Evolutionary conservation across 2,329 filamentous ascomycete genomes (phyloP).

Genomic region (Penicillium aurantiogriseum): DNA sequence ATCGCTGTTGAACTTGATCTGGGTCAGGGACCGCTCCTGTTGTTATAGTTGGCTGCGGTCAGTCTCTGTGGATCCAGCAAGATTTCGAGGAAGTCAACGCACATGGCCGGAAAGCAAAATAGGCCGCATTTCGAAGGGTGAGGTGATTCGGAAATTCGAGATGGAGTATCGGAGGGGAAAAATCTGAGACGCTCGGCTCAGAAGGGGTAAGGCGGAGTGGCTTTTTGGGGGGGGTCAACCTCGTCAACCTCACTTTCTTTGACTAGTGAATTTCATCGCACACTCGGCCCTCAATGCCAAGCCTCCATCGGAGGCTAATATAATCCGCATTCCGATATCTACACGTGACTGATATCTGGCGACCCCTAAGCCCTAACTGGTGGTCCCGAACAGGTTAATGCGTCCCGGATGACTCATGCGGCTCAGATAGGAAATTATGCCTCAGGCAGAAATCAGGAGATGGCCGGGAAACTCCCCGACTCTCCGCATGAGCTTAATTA

Average conservation of each 20-base stretch:
- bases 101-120: conserved; percentile 93
- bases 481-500: conserved; percentile 10
- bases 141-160: conserved; percentile 21
- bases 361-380: conserved; percentile 23
- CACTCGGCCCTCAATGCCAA: conserved; percentile 39
- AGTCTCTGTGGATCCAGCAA: conserved; percentile 26
- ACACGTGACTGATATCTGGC: conserved; percentile 29
- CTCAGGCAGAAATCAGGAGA: conserved; percentile 2
- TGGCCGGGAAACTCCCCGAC: conserved; percentile 3
- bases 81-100: conserved; percentile 34
- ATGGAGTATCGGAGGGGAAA: conserved; percentile 11
- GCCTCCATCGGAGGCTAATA: conserved; percentile 25
- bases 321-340: conserved; percentile 26
- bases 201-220: conserved; percentile 25
- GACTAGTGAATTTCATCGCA: conserved; percentile 44
- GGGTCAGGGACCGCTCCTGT: conserved; percentile 86
- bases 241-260: conserved; percentile 32
- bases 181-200: conserved; percentile 22
- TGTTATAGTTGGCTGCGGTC: conserved; percentile 19
- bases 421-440: neutral
- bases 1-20: conserved; percentile 93
- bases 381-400: neutral
- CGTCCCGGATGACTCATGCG: neutral
- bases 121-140: conserved; percentile 75
- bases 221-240: conserved; percentile 31